These are phyloP conservation scores for Phytophthora vignae DNA, from an alignment of 352 stramenopile genomes.

Conservation along the genomic window DNA sequence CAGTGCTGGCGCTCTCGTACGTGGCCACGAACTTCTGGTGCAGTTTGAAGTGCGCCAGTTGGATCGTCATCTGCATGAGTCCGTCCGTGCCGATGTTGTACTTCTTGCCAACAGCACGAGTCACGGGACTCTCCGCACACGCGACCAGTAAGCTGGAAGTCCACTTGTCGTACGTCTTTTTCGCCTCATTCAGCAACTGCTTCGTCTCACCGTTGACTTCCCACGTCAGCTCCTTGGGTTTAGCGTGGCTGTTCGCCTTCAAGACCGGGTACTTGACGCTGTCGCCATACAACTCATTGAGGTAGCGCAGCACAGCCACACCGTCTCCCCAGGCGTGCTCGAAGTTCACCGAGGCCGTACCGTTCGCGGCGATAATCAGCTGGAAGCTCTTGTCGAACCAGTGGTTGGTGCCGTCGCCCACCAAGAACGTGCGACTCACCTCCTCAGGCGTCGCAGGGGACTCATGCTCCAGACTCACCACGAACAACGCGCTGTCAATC, in stretches of 20 bases:
- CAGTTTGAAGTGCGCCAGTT: slow-evolving; percentile 88
- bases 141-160: slow-evolving; percentile 67
- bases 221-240: slow-evolving; percentile 64
- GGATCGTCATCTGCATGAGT: slow-evolving; percentile 93
- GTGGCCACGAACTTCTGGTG: slow-evolving; percentile 86
- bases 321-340: slow-evolving; percentile 93
- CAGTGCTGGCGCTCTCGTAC: slow-evolving; percentile 91
- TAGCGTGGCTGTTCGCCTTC: slow-evolving; percentile 34
- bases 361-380: slow-evolving; percentile 85
- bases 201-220: slow-evolving; percentile 66
- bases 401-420: slow-evolving; percentile 87
- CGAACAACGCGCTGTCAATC: slow-evolving; percentile 90
- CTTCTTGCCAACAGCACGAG: slow-evolving; percentile 60
- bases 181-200: slow-evolving; percentile 71
- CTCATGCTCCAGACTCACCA: slow-evolving; percentile 81
- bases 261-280: slow-evolving; percentile 81
- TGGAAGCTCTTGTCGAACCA: slow-evolving; percentile 96
- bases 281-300: slow-evolving; percentile 90
- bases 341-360: slow-evolving; percentile 88
- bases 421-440: slow-evolving; percentile 81
- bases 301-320: slow-evolving; percentile 87
- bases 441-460: slow-evolving; percentile 62
- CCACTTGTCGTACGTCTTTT: slow-evolving; percentile 78
- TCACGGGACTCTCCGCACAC: slow-evolving; percentile 80
- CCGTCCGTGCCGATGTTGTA: slow-evolving; percentile 89